Evolutionary conservation across 192 early-diverging fungal genomes (phyloP).

Genomic region (Backusella parvicylindrica): DNA sequence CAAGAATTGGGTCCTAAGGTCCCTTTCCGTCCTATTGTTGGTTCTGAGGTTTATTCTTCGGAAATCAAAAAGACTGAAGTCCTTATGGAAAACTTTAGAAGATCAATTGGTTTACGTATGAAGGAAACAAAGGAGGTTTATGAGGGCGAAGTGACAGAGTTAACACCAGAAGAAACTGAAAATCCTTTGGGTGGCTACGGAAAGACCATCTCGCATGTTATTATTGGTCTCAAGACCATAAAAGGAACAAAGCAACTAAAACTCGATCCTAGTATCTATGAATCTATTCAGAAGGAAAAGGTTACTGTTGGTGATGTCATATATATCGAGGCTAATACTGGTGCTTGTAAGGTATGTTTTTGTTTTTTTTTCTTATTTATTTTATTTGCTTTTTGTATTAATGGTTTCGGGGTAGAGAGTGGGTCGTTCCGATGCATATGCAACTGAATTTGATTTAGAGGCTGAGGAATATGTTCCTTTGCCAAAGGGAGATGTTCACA

Average conservation of each 20-base stretch:
- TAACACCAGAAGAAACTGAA: constrained; percentile 96
- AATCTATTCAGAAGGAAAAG: constrained; percentile 95
- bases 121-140: constrained; percentile 99
- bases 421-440: constrained; percentile 96
- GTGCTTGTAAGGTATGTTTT: constrained; percentile 82
- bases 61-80: constrained; percentile 99
- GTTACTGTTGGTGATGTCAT: constrained; percentile 96
- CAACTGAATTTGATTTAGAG: constrained; percentile 97
- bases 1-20: constrained; percentile 98
- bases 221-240: constrained; percentile 96
- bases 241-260: constrained; percentile 98
- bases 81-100: constrained; percentile 98
- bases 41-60: constrained; percentile 94
- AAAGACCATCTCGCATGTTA: constrained; percentile 93
- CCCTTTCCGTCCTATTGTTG: constrained; percentile 99
- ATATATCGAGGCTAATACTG: constrained; percentile 96
- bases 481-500: constrained; percentile 98
- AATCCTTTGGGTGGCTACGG: constrained; percentile 98
- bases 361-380: not conserved
- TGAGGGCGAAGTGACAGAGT: constrained; percentile 97
- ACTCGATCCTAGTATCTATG: constrained; percentile 96
- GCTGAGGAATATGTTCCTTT: constrained; percentile 97
- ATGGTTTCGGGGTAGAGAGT: constrained; percentile 61
- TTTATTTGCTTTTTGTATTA: not conserved
- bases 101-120: constrained; percentile 93